Base-by-base conservation (phyloP, 177 flowering plant species). In the Vitis hybrid region DNA sequence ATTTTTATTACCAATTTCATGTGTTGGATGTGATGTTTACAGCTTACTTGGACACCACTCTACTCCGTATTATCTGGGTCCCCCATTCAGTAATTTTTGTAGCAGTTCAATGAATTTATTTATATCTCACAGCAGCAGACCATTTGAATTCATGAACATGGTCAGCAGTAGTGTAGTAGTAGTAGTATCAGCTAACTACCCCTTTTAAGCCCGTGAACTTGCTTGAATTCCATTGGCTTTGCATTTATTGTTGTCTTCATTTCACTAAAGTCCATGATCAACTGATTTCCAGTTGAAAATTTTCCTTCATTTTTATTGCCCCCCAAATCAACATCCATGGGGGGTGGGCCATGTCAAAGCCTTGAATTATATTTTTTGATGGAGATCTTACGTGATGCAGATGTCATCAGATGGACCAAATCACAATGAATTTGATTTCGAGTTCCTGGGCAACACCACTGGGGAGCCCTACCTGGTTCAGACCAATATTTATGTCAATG, bases 321-420 rank as follows among this genome's bases (percentile, higher is more conserved):
- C 5, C 45, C 8, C 7, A 40, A 40, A 40, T 6, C 45, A 40
- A 40, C 45, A 40, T 58, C 54, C 45, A 4, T 14, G 60, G 30
- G 60, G 30, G 30, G 30, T 26, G 30, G 30, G 5, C 30, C 30
- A 26, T 26, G 30, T 26, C 30, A 26, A 26, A 26, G 30, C 30
- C 30, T 64, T 63, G 11, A 50, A 32, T 56, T 56, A 13, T 61
- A 23, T 48, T 56, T 45, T 23, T 64, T 34, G 30, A 26, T 26
- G 30, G 30, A 0, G 5, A 26, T 26, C 30, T 3, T 26, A 26
- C 11, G 23, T 7, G 23, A 18, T 32, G 67, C 85, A 94, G 98
- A 94, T 94, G 98, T 91, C 98, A 70, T 94, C 98, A 0, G 97
- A 94, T 0, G 98, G 98, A 15, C 80, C 94, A 62, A 80, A 70